Conservation (phyloP, 208 protist genomes). For the Crithidia acanthocephali region DNA sequence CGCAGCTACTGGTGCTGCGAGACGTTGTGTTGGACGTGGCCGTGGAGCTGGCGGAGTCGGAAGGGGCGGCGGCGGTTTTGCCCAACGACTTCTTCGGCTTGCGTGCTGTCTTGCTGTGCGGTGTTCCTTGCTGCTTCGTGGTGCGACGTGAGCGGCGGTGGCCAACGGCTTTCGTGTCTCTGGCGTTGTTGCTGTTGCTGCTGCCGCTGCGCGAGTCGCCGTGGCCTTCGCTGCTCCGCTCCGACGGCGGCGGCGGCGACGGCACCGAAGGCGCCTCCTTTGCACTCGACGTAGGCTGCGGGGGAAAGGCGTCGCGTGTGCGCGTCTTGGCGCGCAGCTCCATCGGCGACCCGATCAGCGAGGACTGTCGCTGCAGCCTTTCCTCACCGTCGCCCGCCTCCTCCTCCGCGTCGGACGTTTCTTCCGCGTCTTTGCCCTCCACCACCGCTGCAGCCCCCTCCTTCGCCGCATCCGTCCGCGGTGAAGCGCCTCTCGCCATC, state of each 20-base stretch:
- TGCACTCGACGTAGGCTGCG: background rate
- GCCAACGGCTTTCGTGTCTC: background rate
- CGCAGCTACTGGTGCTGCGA: no score
- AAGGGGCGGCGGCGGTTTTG: background rate
- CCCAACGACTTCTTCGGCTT: background rate
- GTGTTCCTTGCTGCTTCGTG: background rate
- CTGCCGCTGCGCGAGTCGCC: background rate
- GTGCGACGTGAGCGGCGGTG: background rate
- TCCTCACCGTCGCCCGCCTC: background rate
- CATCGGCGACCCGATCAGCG: slow-evolving; percentile 6
- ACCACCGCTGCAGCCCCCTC: no score
- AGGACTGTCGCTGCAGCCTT: slow-evolving; percentile 7
- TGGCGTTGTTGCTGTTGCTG: background rate
- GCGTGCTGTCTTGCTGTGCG: background rate
- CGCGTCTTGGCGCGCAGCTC: background rate
- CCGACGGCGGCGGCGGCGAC: background rate
- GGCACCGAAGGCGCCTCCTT: background rate
- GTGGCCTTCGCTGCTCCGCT: background rate
- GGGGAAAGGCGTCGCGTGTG: background rate
- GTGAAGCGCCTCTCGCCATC: no score
- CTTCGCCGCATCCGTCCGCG: no score
- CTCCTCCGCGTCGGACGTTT: background rate
- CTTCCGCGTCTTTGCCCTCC: background rate
- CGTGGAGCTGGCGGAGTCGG: background rate
- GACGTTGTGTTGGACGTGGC: no score